Conservation (phyloP, 2,329 filamentous ascomycete species). For the Tolypocladium sp. region DNA sequence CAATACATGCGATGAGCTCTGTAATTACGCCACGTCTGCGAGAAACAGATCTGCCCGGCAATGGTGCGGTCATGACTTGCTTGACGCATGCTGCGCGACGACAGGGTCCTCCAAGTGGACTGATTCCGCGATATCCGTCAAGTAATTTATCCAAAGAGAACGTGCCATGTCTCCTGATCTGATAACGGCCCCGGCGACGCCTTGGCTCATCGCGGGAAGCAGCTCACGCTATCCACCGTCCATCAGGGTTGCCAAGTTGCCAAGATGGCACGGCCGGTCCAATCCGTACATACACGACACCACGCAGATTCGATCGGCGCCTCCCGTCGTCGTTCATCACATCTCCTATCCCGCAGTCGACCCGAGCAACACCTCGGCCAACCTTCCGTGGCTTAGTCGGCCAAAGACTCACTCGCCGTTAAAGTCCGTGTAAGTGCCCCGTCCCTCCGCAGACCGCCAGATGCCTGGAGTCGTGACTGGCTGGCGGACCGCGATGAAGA, state of each 20-base stretch:
- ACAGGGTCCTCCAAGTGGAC: not conserved
- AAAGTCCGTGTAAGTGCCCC: not conserved
- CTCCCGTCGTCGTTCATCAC: not conserved
- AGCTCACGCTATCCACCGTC: not conserved
- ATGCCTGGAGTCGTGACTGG: not conserved
- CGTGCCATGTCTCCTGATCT: not conserved
- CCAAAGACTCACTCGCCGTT: not conserved
- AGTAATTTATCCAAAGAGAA: not conserved
- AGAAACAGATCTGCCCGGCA: not conserved
- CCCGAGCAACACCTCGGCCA: not conserved
- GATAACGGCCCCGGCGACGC: not conserved
- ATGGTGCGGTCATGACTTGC: not conserved
- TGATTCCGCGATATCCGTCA: not conserved
- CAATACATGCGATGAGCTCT: too few relatives aligned
- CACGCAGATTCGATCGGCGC: not conserved
- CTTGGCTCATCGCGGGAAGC: not conserved
- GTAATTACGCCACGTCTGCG: not conserved
- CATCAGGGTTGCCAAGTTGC: not conserved
- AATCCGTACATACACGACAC: not conserved
- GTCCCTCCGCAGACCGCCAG: not conserved
- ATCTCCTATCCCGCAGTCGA: not conserved
- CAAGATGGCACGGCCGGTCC: not conserved
- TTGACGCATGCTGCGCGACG: not conserved
- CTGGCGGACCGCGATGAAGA: not conserved
- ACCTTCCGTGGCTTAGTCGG: not conserved